Conservation (phyloP, 345 rosid genomes). For the Gossypium anomalum region DNA sequence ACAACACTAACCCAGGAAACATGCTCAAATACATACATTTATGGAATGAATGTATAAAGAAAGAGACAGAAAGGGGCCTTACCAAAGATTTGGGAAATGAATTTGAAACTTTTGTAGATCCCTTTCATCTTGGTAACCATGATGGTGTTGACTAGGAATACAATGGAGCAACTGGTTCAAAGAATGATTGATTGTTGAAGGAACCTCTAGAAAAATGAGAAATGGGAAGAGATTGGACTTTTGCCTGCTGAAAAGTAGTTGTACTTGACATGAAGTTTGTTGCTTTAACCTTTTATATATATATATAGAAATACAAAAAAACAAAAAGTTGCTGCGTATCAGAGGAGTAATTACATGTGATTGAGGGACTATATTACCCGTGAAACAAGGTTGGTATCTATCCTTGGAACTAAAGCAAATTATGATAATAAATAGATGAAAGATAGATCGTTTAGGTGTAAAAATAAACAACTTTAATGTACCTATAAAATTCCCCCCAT, state of each 20-base stretch:
- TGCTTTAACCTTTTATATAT: background rate
- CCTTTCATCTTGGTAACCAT: conserved; percentile 87
- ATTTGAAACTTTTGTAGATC: conserved; percentile 84
- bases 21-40: background rate
- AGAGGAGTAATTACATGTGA: conserved; percentile 31
- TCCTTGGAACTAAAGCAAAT: conserved; percentile 7
- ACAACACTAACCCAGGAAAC: background rate
- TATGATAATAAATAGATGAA: background rate
- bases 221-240: conserved; percentile 15
- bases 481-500: conserved; percentile 17
- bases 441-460: background rate
- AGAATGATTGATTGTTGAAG: conserved; percentile 14
- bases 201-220: background rate
- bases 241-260: conserved; percentile 30
- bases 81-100: conserved; percentile 84
- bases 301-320: background rate
- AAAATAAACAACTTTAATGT: background rate
- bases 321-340: conserved; percentile 22
- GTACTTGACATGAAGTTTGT: conserved; percentile 4
- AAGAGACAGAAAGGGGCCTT: conserved; percentile 13
- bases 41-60: background rate
- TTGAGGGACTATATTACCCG: conserved; percentile 25
- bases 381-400: conserved; percentile 40
- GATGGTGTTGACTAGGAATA: conserved; percentile 20
- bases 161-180: background rate